These are phyloP conservation scores for Phaffomyces thermotolerans DNA, from an alignment of 805 yeast species.

Conservation along the genomic window DNA sequence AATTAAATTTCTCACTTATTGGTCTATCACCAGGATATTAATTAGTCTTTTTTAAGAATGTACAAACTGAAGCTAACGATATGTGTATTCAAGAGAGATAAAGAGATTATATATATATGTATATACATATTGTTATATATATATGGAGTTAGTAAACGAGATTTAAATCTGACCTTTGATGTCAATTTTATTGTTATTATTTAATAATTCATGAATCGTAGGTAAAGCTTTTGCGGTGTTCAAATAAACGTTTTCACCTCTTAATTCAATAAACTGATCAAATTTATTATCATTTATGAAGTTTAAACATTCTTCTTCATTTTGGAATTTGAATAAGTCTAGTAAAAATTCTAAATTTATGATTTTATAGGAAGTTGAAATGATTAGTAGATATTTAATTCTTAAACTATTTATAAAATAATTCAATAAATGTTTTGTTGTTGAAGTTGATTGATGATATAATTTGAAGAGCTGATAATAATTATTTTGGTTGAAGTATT, in stretches of 20 bases:
- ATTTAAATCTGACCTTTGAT: conserved; percentile 79
- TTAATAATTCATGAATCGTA: conserved; percentile 30
- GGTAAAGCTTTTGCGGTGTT: conserved; percentile 30
- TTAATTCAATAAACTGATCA: conserved; percentile 24
- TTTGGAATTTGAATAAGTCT: conserved; percentile 34
- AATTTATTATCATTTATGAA: conserved; percentile 40
- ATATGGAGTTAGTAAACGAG: neutral
- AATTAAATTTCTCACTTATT: conserved; percentile 64
- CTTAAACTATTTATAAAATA: conserved; percentile 54
- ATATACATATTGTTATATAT: no score
- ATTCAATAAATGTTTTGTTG: conserved; percentile 40
- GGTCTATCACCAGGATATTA: conserved; percentile 58
- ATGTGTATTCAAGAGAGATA: no score
- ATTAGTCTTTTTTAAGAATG: conserved; percentile 9
- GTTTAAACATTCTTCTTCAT: conserved; percentile 29
- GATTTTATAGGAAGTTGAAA: conserved; percentile 51
- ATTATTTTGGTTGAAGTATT: conserved; percentile 33
- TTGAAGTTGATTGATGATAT: conserved; percentile 32
- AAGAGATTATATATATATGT: no score
- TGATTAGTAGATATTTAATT: conserved; percentile 44
- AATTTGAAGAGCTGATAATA: conserved; percentile 46
- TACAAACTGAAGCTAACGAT: no score
- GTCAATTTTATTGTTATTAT: conserved; percentile 54
- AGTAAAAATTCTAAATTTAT: conserved; percentile 33
- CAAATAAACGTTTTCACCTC: conserved; percentile 26